Conservation (phyloP, 306 rosid species). For the Vigna hirtella region DNA sequence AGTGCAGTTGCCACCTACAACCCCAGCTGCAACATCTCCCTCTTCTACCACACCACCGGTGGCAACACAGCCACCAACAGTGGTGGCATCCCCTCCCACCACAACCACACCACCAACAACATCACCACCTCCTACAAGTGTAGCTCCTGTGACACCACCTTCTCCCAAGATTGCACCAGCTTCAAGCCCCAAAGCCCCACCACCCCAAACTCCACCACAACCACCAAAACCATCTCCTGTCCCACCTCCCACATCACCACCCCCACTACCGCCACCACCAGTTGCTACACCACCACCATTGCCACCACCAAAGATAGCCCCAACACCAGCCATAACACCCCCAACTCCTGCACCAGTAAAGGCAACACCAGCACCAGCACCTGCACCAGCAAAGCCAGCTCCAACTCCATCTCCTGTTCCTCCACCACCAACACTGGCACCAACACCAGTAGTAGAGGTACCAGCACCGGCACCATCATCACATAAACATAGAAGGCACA, state of each 20-base stretch:
- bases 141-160: slow-evolving; percentile 62
- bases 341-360: slow-evolving; percentile 67
- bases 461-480: slow-evolving; percentile 62
- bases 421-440: slow-evolving; percentile 65
- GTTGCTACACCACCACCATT: slow-evolving; percentile 37
- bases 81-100: slow-evolving; percentile 51
- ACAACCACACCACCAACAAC: slow-evolving; percentile 53
- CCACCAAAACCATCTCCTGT: slow-evolving; percentile 66
- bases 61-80: slow-evolving; percentile 41
- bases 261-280: slow-evolving; percentile 57
- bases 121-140: slow-evolving; percentile 55
- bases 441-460: slow-evolving; percentile 48
- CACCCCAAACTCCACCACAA: slow-evolving; percentile 63
- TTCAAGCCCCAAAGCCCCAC: slow-evolving; percentile 55
- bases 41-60: slow-evolving; percentile 24
- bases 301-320: slow-evolving; percentile 67
- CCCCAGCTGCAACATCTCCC: slow-evolving; percentile 31
- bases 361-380: slow-evolving; percentile 66
- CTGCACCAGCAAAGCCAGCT: slow-evolving; percentile 60
- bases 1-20: slow-evolving; percentile 30
- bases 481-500: slow-evolving; percentile 66
- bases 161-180: slow-evolving; percentile 67
- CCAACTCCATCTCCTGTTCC: slow-evolving; percentile 63
- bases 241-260: slow-evolving; percentile 61
- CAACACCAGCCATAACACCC: slow-evolving; percentile 68